Evolutionary conservation across 306 rosid genomes (phyloP), one percentile per base, ranked within the genome.

Genomic region (Styphnolobium japonicum): DNA sequence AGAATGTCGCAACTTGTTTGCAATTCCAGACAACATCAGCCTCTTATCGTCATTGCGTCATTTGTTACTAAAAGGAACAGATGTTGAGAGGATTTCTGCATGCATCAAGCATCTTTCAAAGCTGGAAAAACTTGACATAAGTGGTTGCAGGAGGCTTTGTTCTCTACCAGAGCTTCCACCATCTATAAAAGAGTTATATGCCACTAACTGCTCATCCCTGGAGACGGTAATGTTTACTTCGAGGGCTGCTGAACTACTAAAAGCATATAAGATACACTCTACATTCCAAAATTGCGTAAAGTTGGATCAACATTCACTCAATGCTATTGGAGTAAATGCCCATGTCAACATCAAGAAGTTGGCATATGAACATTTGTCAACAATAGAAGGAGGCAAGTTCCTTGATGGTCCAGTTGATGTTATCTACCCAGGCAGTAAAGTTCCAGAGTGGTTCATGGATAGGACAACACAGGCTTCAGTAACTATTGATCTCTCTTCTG

Each of bases 141-240:
- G 0, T 5, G 0, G 0, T 3, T 75, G 82, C 60, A 5, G 2
- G 21, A 78, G 31, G 48, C 86, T 83, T 74, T 67, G 9, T 29
- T 66, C 43, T 78, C 21, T 83, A 8, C 80, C 84, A 6, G 81
- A 79, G 75, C 81, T 84, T 63, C 87, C 84, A 29, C 9, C 2
- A 36, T 65, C 58, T 1, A 0, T 83, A 2, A 53, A 57, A 66
- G 57, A 36, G 57, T 39, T 83, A n/a, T 21, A 48, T 7, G 87
- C 84, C 34, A 33, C 22, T 37, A 56, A 51, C 12, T 84, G 87
- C 75, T 60, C 78, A 42, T 79, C 80, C 1, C 65, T 84, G 65
- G 80, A 73, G 66, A 79, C 46, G 0, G 73, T 79, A 25, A 18
- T 53, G 66, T 66, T 65, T 16, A 72, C 58, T 75, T 75, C 67